phyloP scores from a whole-genome alignment of 2,329 filamentous ascomycete genomes.

The Albifimbria verrucaria region DNA sequence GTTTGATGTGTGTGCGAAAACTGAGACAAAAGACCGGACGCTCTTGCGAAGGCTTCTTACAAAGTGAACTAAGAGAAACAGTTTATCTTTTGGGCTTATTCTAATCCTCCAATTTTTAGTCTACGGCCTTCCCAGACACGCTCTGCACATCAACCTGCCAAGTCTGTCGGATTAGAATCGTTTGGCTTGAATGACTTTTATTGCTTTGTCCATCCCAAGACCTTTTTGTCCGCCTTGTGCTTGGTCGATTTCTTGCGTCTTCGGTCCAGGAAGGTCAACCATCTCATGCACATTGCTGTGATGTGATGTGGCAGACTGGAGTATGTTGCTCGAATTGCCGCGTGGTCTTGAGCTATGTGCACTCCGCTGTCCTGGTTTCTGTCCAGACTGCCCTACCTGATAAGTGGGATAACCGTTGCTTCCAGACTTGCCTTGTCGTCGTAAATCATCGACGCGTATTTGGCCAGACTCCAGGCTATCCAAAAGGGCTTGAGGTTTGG shows the following conservation, averaged over 20 bases:
- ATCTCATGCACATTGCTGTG: conserved; percentile 14
- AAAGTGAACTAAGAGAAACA: no score
- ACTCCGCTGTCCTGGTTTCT: conserved; percentile 16
- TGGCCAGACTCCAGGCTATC: conserved; percentile 24
- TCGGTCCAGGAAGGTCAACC: conserved; percentile 8
- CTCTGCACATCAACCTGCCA: conserved; percentile 24
- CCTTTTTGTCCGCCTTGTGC: conserved; percentile 4
- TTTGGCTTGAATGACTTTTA: conserved; percentile 23
- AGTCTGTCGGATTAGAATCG: conserved; percentile 23
- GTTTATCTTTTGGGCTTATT: no score
- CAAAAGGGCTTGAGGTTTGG: conserved; percentile 27
- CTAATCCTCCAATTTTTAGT: background rate
- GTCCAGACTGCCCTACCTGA: conserved; percentile 11
- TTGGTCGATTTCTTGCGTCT: background rate
- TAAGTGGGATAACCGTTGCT: conserved; percentile 18
- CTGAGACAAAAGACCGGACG: no score
- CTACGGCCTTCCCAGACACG: conserved; percentile 5
- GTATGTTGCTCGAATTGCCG: background rate
- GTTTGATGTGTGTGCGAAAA: no score
- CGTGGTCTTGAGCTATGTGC: conserved; percentile 11
- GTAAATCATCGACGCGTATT: conserved; percentile 23
- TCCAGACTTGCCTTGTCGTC: conserved; percentile 21
- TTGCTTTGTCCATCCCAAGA: conserved; percentile 15
- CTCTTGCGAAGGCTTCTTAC: no score
- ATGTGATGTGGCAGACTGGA: conserved; percentile 5